These are phyloP conservation scores for Sporothrix sp. DNA, from an alignment of 2,329 filamentous ascomycete genomes.

Conservation along the genomic window DNA sequence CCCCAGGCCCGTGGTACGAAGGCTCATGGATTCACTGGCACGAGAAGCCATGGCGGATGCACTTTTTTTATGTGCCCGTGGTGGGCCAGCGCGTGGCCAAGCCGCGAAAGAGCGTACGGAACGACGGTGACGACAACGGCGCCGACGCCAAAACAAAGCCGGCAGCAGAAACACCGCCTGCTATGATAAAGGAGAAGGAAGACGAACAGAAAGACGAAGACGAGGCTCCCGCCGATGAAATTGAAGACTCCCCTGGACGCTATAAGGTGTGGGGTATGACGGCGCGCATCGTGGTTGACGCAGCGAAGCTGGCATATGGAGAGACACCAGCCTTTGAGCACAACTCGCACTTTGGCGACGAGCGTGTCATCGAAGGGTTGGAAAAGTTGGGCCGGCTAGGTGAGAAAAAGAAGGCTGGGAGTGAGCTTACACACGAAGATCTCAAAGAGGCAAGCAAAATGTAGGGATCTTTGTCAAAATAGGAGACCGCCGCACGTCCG, in stretches of 20 bases:
- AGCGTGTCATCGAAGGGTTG: constrained; percentile 38
- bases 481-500: too few species aligned
- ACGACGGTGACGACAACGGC: neutral
- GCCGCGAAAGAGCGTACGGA: constrained; percentile 30
- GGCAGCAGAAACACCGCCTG: neutral
- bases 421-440: constrained; percentile 26
- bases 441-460: constrained; percentile 31
- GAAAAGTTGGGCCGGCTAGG: constrained; percentile 36
- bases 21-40: constrained; percentile 76
- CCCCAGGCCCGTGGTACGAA: constrained; percentile 66
- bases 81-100: constrained; percentile 58
- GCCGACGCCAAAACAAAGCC: neutral
- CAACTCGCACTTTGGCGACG: constrained; percentile 44
- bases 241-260: constrained; percentile 36
- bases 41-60: constrained; percentile 68
- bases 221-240: constrained; percentile 20
- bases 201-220: constrained; percentile 10
- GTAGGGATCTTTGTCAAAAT: constrained; percentile 18
- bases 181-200: constrained; percentile 15
- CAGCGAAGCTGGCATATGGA: constrained; percentile 72
- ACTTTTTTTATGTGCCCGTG: constrained; percentile 86
- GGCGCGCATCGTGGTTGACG: constrained; percentile 79
- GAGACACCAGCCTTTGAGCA: constrained; percentile 77
- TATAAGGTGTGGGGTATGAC: constrained; percentile 96
- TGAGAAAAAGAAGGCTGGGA: constrained; percentile 34